Percentiles rank a stretch among this genome's conserved stretches.
Evolutionary conservation across 2,329 filamentous ascomycete species (phyloP).

Genomic region (Nemania sp.): DNA sequence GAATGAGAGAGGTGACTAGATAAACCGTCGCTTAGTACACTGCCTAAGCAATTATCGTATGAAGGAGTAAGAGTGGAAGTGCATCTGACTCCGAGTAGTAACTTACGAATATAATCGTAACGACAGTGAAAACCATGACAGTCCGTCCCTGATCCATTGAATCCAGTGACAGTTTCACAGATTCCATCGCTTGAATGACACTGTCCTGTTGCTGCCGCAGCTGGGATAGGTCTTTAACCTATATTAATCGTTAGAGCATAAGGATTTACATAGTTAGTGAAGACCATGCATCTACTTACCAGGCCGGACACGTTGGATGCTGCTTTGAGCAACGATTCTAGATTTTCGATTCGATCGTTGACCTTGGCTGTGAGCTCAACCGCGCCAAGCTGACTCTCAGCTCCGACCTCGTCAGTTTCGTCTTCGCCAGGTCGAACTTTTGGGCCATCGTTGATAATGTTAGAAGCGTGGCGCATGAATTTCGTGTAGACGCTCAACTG

Average conservation of each 20-base stretch:
- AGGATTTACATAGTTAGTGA: not conserved
- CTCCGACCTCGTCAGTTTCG: too few species aligned
- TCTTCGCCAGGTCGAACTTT: not conserved
- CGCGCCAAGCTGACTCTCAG: not conserved
- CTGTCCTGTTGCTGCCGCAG: constrained; percentile 43
- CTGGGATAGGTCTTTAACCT: constrained; percentile 35
- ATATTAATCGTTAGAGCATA: not conserved
- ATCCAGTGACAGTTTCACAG: constrained; percentile 38
- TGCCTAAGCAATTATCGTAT: too few species aligned
- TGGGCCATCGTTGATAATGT: not conserved
- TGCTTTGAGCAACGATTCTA: constrained; percentile 11
- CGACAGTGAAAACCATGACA: too few species aligned
- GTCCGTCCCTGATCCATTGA: constrained; percentile 10
- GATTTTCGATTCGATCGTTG: constrained; percentile 8
- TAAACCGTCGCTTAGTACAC: too few species aligned
- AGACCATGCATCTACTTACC: not conserved
- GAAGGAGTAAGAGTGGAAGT: too few species aligned
- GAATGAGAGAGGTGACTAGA: constrained; percentile 43
- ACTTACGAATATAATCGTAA: too few species aligned
- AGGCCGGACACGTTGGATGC: not conserved
- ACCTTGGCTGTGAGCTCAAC: constrained; percentile 2
- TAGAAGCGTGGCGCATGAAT: constrained; percentile 16
- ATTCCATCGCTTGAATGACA: constrained; percentile 40
- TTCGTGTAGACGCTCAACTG: constrained; percentile 25
- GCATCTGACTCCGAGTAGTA: too few species aligned